These are phyloP conservation scores for Potentilla sterilis DNA, from an alignment of 306 rosid species.

Conservation along the genomic window DNA sequence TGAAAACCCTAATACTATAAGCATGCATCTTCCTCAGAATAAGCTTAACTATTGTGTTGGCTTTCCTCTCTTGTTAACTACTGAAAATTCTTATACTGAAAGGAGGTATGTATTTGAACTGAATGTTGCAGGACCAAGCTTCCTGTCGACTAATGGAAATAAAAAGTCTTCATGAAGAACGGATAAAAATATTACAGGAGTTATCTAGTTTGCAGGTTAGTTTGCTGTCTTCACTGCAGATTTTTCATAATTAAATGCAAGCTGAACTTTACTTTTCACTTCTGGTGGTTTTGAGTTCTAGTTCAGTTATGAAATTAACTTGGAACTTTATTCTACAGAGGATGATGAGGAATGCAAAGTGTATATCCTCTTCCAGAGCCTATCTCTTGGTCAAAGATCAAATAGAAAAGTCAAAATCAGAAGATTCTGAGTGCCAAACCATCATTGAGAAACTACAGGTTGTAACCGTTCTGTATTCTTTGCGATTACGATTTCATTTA, in stretches of 20 bases:
- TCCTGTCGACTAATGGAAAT: conserved; percentile 58
- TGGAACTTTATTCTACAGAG: conserved; percentile 49
- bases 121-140: conserved; percentile 62
- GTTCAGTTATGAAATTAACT: conserved; percentile 23
- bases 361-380: conserved; percentile 64
- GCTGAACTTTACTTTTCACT: neutral
- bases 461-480: conserved; percentile 86
- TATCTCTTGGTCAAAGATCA: conserved; percentile 71
- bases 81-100: conserved; percentile 9
- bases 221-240: conserved; percentile 19
- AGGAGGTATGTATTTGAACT: conserved; percentile 15
- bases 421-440: conserved; percentile 65
- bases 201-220: conserved; percentile 76
- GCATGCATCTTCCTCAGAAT: neutral
- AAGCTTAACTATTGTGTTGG: conserved; percentile 24
- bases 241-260: neutral
- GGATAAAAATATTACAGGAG: conserved; percentile 66
- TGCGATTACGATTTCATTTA: neutral
- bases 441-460: conserved; percentile 91
- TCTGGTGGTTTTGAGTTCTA: neutral
- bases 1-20: neutral
- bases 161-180: conserved; percentile 72
- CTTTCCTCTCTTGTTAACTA: conserved; percentile 2
- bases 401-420: conserved; percentile 65
- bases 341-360: conserved; percentile 67